phyloP scores from a whole-genome alignment of 1,284 basidiomycete species.

The Ceratobasidium sp. region DNA sequence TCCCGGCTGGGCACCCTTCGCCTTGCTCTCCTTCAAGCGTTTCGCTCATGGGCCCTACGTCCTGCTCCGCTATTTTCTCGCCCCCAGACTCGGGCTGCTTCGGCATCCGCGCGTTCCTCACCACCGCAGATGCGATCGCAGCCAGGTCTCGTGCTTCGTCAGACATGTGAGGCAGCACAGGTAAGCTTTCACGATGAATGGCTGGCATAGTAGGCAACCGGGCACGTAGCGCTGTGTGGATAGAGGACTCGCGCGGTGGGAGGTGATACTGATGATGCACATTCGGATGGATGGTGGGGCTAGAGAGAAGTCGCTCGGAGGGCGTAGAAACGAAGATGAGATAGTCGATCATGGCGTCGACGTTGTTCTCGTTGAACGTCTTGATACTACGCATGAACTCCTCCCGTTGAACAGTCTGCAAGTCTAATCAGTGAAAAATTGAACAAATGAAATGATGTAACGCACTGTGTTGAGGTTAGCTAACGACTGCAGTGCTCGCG shows the following conservation, averaged over 20 bases:
- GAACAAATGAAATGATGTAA: slow-evolving; percentile 39
- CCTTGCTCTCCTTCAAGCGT: neutral
- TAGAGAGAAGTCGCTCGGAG: slow-evolving; percentile 51
- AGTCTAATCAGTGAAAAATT: slow-evolving; percentile 6
- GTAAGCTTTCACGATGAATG: slow-evolving; percentile 71
- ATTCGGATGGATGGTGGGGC: slow-evolving; percentile 46
- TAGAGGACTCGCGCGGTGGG: slow-evolving; percentile 51
- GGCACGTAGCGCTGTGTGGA: slow-evolving; percentile 57
- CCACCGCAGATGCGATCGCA: slow-evolving; percentile 71
- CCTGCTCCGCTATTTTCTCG: neutral
- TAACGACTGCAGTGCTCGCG: slow-evolving; percentile 78
- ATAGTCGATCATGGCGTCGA: slow-evolving; percentile 75
- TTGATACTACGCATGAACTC: slow-evolving; percentile 74
- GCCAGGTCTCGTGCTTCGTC: slow-evolving; percentile 77
- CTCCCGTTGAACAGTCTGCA: slow-evolving; percentile 69
- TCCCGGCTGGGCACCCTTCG: neutral
- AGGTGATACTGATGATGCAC: slow-evolving; percentile 47
- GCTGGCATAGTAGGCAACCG: slow-evolving; percentile 61
- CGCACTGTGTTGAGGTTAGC: slow-evolving; percentile 77
- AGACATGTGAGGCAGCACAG: slow-evolving; percentile 68
- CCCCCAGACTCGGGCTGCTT: neutral
- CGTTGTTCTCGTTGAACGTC: slow-evolving; percentile 63
- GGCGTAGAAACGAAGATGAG: slow-evolving; percentile 71
- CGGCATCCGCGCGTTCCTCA: slow-evolving; percentile 58
- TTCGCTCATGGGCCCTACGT: slow-evolving; percentile 22